These are phyloP conservation scores for Arthroderma sp. DNA, from an alignment of 2,329 filamentous ascomycete genomes.

Conservation along the genomic window DNA sequence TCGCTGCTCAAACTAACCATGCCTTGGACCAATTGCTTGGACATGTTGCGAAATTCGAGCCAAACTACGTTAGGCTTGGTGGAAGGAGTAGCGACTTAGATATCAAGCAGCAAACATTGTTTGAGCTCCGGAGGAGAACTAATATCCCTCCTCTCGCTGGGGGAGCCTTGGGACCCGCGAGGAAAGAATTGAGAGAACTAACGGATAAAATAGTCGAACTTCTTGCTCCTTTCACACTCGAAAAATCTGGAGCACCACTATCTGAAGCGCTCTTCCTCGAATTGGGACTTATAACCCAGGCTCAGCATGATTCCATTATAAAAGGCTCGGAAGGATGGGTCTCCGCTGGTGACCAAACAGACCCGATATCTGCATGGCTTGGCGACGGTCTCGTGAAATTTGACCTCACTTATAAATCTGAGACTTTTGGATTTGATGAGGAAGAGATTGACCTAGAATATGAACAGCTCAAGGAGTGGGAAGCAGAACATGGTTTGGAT, in stretches of 20 bases:
- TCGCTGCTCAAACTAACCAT: slow-evolving; percentile 83
- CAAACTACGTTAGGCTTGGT: slow-evolving; percentile 53
- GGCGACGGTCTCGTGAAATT: slow-evolving; percentile 38
- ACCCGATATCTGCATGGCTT: slow-evolving; percentile 44
- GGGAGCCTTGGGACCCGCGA: slow-evolving; percentile 27
- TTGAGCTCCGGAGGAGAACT: slow-evolving; percentile 39
- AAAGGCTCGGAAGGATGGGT: slow-evolving; percentile 35
- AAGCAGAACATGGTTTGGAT: slow-evolving; percentile 41
- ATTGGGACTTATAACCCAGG: slow-evolving; percentile 45
- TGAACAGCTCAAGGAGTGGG: slow-evolving; percentile 47
- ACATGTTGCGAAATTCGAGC: slow-evolving; percentile 49
- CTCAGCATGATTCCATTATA: slow-evolving; percentile 51
- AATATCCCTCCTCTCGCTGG: slow-evolving; percentile 25
- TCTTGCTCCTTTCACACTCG: slow-evolving; percentile 29
- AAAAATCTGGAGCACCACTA: slow-evolving; percentile 33
- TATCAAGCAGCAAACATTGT: slow-evolving; percentile 55
- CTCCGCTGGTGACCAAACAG: slow-evolving; percentile 19
- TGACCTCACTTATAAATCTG: slow-evolving; percentile 30
- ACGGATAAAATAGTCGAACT: slow-evolving; percentile 29
- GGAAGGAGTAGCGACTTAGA: slow-evolving; percentile 53
- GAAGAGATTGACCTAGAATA: slow-evolving; percentile 50
- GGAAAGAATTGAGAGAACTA: slow-evolving; percentile 31
- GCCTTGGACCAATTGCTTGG: slow-evolving; percentile 69
- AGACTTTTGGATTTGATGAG: slow-evolving; percentile 41
- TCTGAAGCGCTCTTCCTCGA: slow-evolving; percentile 41